Conservation (phyloP, 257 asterid species). For the Solanum infundibuliforme region DNA sequence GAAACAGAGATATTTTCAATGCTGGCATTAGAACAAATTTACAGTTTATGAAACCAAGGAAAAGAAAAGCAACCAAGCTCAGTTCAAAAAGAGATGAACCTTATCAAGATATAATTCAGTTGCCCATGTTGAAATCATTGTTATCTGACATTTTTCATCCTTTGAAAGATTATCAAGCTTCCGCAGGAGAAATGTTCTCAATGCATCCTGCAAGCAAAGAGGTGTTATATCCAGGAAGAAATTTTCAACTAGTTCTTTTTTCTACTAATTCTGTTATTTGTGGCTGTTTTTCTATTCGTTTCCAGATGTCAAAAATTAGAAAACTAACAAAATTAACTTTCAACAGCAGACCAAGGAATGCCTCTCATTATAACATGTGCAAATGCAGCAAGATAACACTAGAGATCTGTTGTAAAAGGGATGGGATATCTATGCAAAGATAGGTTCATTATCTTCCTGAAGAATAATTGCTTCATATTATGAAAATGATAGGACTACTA, state of each 20-base stretch:
- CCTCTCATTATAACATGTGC: background rate
- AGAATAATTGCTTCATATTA: background rate
- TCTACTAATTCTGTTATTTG: background rate
- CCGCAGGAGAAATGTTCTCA: slow-evolving; percentile 86
- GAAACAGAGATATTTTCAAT: background rate
- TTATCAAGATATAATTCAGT: slow-evolving; percentile 91
- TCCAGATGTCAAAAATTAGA: background rate
- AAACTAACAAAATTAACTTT: background rate
- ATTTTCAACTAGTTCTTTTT: background rate
- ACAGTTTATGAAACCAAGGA: slow-evolving; percentile 1
- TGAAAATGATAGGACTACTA: background rate
- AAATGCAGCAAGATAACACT: background rate
- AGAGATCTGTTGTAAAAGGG: background rate
- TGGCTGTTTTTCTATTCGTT: background rate
- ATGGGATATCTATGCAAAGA: background rate
- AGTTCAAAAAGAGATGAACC: slow-evolving; percentile 28
- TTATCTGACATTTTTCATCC: slow-evolving; percentile 93
- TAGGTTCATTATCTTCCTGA: background rate
- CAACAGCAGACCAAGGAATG: background rate
- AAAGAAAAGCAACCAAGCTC: background rate
- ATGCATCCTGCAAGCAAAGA: slow-evolving; percentile 65
- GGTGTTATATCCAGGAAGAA: background rate
- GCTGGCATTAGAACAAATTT: background rate
- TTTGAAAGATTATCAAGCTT: slow-evolving; percentile 82
- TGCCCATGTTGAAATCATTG: slow-evolving; percentile 98